Evolutionary conservation across 1,139 yeast species (phyloP), one percentile per base, ranked within the genome.

Genomic region (Blastobotrys elegans): DNA sequence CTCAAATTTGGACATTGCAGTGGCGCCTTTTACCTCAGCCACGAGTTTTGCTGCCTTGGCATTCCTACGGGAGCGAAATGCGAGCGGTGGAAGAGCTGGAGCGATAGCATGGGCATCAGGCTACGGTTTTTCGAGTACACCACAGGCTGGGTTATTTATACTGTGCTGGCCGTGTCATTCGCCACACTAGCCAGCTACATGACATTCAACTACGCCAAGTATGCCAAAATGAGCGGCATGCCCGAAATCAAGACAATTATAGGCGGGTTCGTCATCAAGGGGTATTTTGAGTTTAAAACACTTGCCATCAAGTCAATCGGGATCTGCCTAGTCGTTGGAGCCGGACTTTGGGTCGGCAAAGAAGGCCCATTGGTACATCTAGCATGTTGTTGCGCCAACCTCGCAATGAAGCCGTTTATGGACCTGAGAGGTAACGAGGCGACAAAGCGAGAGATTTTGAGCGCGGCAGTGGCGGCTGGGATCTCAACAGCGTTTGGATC

Each of bases 311-410:
- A 83, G 57, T 68, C 74, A 2, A 44, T 70, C 2, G 84, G 88
- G 21, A 66, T 84, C 51, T 67, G 81, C 32, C 67, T 84, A 43
- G 82, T 82, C 34, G 84, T 87, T 13, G 81, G 95, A 20, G 79
- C 94, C 1, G 97, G 97, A 0, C 63, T 90, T 2, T 87, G 96
- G 85, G 74, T 88, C 5, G 97, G 97, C 10, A 85, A 84, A 61
- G 97, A 90, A 60, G 97, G 97, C 1, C 97, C 97, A 0, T 71
- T 92, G 49, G 95, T 88, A 27, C 97, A 89, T 65, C 80, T 89
- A 7, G 80, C 95, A 0, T 81, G 90, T 53, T 84, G 94, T 55
- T 74, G 83, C 52, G 78, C 79, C 10, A 70, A 68, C 45, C 58
- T 71, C 30, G 53, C 73, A 3, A 62, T 77, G 27, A 61, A 67